phyloP scores from a whole-genome alignment of 176 grass and related monocot genomes.

The Rhipidocladum racemiflorum region DNA sequence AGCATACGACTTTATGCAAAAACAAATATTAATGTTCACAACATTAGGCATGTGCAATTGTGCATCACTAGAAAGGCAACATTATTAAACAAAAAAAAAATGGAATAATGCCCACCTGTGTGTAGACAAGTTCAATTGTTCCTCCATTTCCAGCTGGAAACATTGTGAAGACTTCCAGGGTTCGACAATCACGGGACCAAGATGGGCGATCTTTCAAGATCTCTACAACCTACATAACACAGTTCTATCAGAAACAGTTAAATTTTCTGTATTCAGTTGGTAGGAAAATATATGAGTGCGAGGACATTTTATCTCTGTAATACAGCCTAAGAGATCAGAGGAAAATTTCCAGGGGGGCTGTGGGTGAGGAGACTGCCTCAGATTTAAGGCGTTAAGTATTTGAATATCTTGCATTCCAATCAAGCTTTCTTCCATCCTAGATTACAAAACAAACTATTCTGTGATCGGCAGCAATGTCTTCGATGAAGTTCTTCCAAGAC shows the following conservation, averaged over 20 bases:
- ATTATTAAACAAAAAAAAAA: background rate
- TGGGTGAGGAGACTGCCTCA: background rate
- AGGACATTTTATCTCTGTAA: background rate
- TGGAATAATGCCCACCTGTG: constrained; percentile 52
- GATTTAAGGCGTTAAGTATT: background rate
- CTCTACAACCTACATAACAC: constrained; percentile 67
- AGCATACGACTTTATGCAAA: constrained; percentile 69
- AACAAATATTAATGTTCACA: background rate
- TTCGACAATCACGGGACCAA: constrained; percentile 95
- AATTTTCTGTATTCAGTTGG: background rate
- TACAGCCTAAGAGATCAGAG: background rate
- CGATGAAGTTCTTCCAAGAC: background rate
- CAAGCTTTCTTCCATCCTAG: background rate
- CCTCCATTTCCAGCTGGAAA: constrained; percentile 96
- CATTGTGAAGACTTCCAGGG: constrained; percentile 77
- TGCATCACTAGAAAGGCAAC: background rate
- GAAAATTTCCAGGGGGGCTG: background rate
- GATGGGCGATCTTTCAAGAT: constrained; percentile 88
- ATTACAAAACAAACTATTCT: background rate
- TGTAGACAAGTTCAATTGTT: constrained; percentile 85
- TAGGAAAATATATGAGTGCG: background rate
- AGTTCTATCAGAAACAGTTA: constrained; percentile 25
- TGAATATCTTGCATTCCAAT: background rate
- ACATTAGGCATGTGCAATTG: background rate
- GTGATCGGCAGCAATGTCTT: background rate